phyloP scores from a whole-genome alignment of 768 basidiomycete genomes.

The Mycena galopus region DNA sequence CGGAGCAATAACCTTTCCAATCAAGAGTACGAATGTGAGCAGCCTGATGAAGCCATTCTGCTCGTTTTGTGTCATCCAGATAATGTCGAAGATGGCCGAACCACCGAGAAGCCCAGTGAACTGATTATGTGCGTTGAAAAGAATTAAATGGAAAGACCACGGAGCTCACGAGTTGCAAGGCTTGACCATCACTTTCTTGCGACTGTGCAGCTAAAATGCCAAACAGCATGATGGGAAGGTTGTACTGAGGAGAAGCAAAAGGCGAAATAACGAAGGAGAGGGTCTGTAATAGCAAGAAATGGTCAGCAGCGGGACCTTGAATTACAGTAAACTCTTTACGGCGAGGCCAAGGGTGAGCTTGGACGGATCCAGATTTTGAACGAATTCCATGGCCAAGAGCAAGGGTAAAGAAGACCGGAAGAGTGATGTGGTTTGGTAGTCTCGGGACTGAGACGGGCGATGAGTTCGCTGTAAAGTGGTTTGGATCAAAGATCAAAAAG shows the following conservation, averaged over 20 bases:
- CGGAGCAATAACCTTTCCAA: constrained; percentile 65
- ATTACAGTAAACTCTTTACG: constrained; percentile 50
- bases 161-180: constrained; percentile 69
- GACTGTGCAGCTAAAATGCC: constrained; percentile 71
- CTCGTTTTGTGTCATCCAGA: constrained; percentile 73
- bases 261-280: constrained; percentile 72
- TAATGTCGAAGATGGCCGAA: constrained; percentile 76
- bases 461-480: too few relatives aligned
- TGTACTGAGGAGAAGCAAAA: constrained; percentile 76
- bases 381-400: constrained; percentile 83
- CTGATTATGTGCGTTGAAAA: not conserved
- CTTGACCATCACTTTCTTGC: constrained; percentile 78
- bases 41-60: constrained; percentile 70
- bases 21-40: constrained; percentile 64
- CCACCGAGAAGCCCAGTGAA: constrained; percentile 60
- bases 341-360: constrained; percentile 76
- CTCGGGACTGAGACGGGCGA: too few relatives aligned
- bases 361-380: constrained; percentile 78
- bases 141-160: too few relatives aligned
- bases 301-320: not conserved
- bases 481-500: too few relatives aligned
- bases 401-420: too few relatives aligned
- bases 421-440: too few relatives aligned
- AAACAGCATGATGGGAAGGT: constrained; percentile 87
- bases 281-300: constrained; percentile 55